Conservation (phyloP, 768 basidiomycete species). For the Mycena galopus region DNA sequence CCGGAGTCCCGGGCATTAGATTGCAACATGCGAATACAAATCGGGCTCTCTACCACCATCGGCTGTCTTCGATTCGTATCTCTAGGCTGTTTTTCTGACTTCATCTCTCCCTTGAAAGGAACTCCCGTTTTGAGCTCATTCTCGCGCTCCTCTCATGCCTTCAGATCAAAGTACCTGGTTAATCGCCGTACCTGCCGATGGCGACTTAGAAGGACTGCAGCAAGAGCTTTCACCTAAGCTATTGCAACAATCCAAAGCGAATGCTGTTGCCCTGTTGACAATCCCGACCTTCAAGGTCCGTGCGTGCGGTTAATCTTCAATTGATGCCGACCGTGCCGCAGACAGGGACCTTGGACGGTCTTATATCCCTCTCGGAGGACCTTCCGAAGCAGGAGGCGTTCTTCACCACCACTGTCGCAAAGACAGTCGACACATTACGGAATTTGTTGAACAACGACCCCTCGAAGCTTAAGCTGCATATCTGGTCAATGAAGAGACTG, state of each 20-base stretch:
- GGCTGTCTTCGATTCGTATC: no score
- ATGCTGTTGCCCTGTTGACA: conserved; percentile 71
- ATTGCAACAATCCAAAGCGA: conserved; percentile 66
- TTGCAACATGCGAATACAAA: conserved; percentile 41
- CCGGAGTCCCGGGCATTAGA: not conserved
- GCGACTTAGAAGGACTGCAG: conserved; percentile 82
- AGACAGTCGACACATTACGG: conserved; percentile 93
- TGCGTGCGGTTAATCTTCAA: conserved; percentile 21
- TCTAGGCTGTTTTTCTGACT: no score
- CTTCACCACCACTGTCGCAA: conserved; percentile 91
- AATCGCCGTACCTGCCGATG: conserved; percentile 87
- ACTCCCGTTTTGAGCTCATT: not conserved
- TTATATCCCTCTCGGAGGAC: conserved; percentile 91
- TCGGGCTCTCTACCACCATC: conserved; percentile 35
- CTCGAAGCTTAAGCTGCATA: conserved; percentile 78
- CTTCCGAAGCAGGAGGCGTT: conserved; percentile 91
- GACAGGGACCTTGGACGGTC: conserved; percentile 94
- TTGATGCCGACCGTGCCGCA: conserved; percentile 46
- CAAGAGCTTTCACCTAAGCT: conserved; percentile 78
- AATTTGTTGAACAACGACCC: conserved; percentile 92
- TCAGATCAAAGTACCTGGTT: conserved; percentile 98
- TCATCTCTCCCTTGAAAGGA: no score
- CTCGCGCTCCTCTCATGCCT: conserved; percentile 89
- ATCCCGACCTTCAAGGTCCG: conserved; percentile 93
- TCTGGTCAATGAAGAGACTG: conserved; percentile 83